Conservation (phyloP, 2,329 filamentous ascomycete genomes). For the Aspergillus sp. region DNA sequence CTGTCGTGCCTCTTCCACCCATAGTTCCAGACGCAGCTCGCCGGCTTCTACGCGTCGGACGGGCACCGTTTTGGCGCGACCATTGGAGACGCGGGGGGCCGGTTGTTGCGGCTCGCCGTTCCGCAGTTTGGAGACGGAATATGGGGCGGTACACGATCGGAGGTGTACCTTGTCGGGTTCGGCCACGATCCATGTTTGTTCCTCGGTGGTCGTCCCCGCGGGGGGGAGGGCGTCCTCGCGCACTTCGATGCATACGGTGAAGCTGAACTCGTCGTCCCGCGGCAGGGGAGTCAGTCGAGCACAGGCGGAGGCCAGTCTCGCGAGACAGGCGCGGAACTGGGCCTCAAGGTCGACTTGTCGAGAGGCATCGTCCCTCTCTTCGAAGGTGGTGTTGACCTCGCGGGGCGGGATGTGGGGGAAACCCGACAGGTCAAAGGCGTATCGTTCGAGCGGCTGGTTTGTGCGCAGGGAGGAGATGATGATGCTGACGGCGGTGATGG, state of each 20-base stretch:
- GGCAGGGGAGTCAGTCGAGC: conserved; percentile 44
- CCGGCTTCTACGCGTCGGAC: conserved; percentile 64
- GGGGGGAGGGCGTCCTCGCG: conserved; percentile 47
- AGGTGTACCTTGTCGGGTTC: conserved; percentile 48
- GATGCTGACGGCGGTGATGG: conserved; percentile 55
- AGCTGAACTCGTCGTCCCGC: conserved; percentile 48
- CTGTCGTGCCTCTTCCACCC: conserved; percentile 64
- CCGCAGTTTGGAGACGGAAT: conserved; percentile 37
- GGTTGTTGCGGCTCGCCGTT: conserved; percentile 37
- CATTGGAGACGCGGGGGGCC: conserved; percentile 37
- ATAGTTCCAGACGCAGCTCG: conserved; percentile 66
- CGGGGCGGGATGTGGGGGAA: conserved; percentile 51
- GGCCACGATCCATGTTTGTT: conserved; percentile 62
- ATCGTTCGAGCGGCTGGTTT: conserved; percentile 57
- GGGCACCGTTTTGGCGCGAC: conserved; percentile 57
- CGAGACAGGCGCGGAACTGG: conserved; percentile 49
- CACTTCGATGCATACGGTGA: conserved; percentile 51
- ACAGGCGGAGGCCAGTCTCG: conserved; percentile 44
- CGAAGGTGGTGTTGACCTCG: conserved; percentile 54
- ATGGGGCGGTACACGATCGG: conserved; percentile 39
- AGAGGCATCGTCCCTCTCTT: conserved; percentile 37
- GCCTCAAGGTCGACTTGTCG: conserved; percentile 46
- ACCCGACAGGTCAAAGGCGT: conserved; percentile 58
- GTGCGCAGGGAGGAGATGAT: conserved; percentile 55
- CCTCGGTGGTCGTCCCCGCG: conserved; percentile 45